Conservation (phyloP, 2,329 filamentous ascomycete genomes). For the Nothopassalora personata region DNA sequence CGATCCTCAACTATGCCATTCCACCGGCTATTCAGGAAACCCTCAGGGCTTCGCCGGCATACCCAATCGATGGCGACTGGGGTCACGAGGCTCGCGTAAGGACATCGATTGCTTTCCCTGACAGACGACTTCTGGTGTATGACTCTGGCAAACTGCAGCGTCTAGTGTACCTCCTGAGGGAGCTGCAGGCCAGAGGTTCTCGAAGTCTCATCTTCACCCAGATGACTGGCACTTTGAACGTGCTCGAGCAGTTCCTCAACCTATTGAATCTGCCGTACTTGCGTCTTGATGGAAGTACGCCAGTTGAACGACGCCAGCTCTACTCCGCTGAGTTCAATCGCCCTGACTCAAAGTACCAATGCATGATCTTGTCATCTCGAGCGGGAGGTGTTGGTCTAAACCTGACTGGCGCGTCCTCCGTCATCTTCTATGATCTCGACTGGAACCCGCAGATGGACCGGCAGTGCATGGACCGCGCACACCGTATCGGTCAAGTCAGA, state of each 20-base stretch:
- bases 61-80: constrained; percentile 60
- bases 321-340: constrained; percentile 91
- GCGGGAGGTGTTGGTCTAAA: constrained; percentile 96
- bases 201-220: constrained; percentile 97
- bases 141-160: constrained; percentile 95
- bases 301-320: constrained; percentile 91
- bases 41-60: constrained; percentile 21
- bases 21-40: constrained; percentile 21
- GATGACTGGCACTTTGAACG: constrained; percentile 98
- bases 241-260: constrained; percentile 94
- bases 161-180: constrained; percentile 77
- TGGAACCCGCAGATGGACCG: constrained; percentile 99
- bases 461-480: constrained; percentile 94
- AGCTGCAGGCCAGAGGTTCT: constrained; percentile 82
- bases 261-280: constrained; percentile 97
- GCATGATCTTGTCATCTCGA: constrained; percentile 90
- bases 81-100: constrained; percentile 93
- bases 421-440: constrained; percentile 98
- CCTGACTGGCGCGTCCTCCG: constrained; percentile 89
- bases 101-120: constrained; percentile 90
- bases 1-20: constrained; percentile 26
- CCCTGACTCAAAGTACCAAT: constrained; percentile 82
- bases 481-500: constrained; percentile 93
- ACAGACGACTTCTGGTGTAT: constrained; percentile 92
- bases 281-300: constrained; percentile 91